phyloP scores from a whole-genome alignment of 2,329 filamentous ascomycete genomes.

The Aspergillus quadrilineatus region DNA sequence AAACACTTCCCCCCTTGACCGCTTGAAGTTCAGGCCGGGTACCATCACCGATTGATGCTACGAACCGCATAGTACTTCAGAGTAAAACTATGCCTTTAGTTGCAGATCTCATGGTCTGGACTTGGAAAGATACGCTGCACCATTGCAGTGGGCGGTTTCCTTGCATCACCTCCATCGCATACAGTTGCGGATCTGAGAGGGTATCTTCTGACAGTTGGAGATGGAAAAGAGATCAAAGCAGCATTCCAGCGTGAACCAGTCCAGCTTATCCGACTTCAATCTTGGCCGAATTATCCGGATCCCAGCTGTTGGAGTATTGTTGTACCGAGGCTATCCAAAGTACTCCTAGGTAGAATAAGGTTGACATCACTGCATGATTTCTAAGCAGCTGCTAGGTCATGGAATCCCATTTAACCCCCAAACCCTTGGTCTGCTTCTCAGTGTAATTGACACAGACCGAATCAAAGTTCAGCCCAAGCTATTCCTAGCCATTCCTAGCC shows the following conservation, averaged over 20 bases:
- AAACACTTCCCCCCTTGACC: neutral
- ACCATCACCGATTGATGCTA: neutral
- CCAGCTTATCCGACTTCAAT: too few species aligned
- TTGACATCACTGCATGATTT: conserved; percentile 10
- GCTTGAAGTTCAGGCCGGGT: neutral
- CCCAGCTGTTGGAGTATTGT: neutral
- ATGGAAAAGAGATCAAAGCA: too few species aligned
- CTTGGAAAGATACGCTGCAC: too few species aligned
- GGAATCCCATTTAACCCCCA: neutral
- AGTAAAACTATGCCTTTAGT: too few species aligned
- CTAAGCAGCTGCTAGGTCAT: neutral
- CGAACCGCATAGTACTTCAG: too few species aligned
- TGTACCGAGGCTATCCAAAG: neutral
- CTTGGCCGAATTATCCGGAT: neutral
- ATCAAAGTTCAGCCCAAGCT: neutral
- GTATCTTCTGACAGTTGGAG: too few species aligned
- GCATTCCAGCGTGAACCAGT: too few species aligned
- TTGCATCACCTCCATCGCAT: too few species aligned
- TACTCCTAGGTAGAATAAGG: too few species aligned
- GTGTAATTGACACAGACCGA: neutral
- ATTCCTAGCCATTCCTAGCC: neutral
- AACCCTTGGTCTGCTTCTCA: neutral
- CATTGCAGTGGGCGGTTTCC: too few species aligned
- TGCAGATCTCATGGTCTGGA: too few species aligned
- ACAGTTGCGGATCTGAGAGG: too few species aligned